These are phyloP conservation scores for Porodaedalea pini DNA, from an alignment of 1,284 basidiomycete genomes.

Conservation along the genomic window DNA sequence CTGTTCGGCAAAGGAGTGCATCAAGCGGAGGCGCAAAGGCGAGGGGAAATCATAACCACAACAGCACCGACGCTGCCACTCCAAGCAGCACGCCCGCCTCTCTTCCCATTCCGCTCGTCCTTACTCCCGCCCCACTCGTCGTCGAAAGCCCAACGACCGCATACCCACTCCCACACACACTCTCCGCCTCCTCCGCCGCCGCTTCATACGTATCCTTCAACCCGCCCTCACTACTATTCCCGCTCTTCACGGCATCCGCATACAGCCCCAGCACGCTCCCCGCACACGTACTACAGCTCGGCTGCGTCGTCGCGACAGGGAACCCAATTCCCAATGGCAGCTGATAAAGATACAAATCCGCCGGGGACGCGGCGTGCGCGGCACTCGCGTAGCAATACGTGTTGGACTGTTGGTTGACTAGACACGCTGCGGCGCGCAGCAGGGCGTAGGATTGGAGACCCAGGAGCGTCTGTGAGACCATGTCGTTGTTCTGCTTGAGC, in stretches of 20 bases:
- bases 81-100: background rate
- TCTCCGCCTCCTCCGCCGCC: conserved; percentile 10
- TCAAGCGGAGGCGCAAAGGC: too few relatives aligned
- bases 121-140: background rate
- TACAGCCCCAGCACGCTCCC: conserved; percentile 52
- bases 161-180: conserved; percentile 16
- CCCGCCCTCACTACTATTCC: conserved; percentile 12
- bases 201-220: conserved; percentile 17
- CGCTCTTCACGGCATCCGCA: conserved; percentile 29
- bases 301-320: conserved; percentile 39
- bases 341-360: conserved; percentile 64
- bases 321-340: conserved; percentile 54
- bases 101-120: background rate
- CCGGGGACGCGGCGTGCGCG: conserved; percentile 45
- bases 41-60: background rate
- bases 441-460: conserved; percentile 55
- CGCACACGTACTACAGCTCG: conserved; percentile 58
- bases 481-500: conserved; percentile 43
- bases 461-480: conserved; percentile 48
- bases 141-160: conserved; percentile 11
- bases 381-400: conserved; percentile 72
- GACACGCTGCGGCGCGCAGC: conserved; percentile 56
- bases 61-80: background rate
- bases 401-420: conserved; percentile 48
- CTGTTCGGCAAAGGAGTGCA: too few relatives aligned